A percentile compares a stretch with the other conserved stretches of the same genome.
phyloP scores from a whole-genome alignment of 2,329 filamentous ascomycete genomes.

The Chrysoporthe deuterocubensis region DNA sequence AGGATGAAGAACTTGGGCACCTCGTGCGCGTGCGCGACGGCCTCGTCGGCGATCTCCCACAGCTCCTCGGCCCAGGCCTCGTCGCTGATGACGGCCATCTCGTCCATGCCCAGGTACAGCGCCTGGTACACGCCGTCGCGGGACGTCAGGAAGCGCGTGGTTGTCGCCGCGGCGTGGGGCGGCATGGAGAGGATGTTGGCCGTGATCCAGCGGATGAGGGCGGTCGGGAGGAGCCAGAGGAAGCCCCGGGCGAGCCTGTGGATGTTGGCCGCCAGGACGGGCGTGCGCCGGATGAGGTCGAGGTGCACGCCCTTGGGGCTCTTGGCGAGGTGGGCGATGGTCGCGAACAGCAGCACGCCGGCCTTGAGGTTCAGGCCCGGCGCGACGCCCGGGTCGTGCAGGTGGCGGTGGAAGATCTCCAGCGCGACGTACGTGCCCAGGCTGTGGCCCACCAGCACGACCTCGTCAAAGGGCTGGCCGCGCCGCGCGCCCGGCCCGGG shows the following conservation, averaged over 20 bases:
- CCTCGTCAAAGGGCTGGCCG: constrained; percentile 53
- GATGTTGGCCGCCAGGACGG: constrained; percentile 46
- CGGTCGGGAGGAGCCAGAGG: constrained; percentile 46
- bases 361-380: constrained; percentile 49
- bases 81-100: constrained; percentile 61
- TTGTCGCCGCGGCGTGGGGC: constrained; percentile 51
- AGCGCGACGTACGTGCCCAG: constrained; percentile 74
- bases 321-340: constrained; percentile 70
- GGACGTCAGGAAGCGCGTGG: constrained; percentile 58
- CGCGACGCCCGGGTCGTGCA: constrained; percentile 40
- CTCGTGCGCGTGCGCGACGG: constrained; percentile 28
- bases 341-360: constrained; percentile 73
- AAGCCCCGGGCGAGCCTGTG: constrained; percentile 47
- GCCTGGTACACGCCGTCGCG: constrained; percentile 63
- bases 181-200: constrained; percentile 52
- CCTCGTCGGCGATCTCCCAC: constrained; percentile 53
- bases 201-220: constrained; percentile 49
- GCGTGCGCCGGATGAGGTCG: constrained; percentile 46
- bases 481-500: constrained; percentile 33
- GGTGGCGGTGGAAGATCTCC: constrained; percentile 66
- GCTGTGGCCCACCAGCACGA: constrained; percentile 74
- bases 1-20: constrained; percentile 61
- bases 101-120: constrained; percentile 61
- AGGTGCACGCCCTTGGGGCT: constrained; percentile 64
- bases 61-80: constrained; percentile 48